These are phyloP conservation scores for Lactarius akahatsu DNA, from an alignment of 768 basidiomycete genomes.

Conservation along the genomic window DNA sequence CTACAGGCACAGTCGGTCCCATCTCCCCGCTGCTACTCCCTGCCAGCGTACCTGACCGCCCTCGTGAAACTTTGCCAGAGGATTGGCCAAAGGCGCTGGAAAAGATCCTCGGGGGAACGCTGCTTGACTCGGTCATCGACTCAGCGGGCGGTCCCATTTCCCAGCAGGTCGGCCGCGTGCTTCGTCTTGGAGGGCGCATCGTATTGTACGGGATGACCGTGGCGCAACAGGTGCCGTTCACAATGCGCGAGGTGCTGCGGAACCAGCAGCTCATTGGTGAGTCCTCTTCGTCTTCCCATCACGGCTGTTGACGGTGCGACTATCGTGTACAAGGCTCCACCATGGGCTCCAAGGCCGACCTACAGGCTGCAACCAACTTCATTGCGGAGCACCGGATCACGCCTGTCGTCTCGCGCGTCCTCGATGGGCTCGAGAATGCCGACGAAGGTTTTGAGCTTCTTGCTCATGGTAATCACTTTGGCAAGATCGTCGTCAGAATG, in stretches of 20 bases:
- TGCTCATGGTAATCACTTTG: constrained; percentile 65
- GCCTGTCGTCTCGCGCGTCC: constrained; percentile 66
- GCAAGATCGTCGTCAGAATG: constrained; percentile 69
- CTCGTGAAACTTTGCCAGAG: constrained; percentile 23
- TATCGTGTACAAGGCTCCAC: constrained; percentile 57
- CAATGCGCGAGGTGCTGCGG: constrained; percentile 76
- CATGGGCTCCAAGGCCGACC: constrained; percentile 79
- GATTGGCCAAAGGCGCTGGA: constrained; percentile 41
- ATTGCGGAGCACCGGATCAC: constrained; percentile 62
- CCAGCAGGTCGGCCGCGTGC: constrained; percentile 36
- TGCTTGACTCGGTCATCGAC: constrained; percentile 46
- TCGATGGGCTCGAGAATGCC: constrained; percentile 62
- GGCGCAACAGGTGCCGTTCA: constrained; percentile 56
- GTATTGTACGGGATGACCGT: constrained; percentile 53
- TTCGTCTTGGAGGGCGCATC: constrained; percentile 40
- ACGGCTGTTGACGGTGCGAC: neutral
- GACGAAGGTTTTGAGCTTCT: constrained; percentile 73
- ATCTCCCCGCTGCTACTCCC: neutral
- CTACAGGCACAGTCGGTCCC: constrained; percentile 60
- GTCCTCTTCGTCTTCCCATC: constrained; percentile 25
- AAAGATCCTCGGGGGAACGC: constrained; percentile 32
- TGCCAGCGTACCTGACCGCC: neutral
- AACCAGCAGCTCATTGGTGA: constrained; percentile 73
- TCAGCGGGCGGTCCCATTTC: constrained; percentile 46
- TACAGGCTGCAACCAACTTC: constrained; percentile 70